Conservation (phyloP, 2,329 filamentous ascomycete genomes). For the Calonectria ilicicola region DNA sequence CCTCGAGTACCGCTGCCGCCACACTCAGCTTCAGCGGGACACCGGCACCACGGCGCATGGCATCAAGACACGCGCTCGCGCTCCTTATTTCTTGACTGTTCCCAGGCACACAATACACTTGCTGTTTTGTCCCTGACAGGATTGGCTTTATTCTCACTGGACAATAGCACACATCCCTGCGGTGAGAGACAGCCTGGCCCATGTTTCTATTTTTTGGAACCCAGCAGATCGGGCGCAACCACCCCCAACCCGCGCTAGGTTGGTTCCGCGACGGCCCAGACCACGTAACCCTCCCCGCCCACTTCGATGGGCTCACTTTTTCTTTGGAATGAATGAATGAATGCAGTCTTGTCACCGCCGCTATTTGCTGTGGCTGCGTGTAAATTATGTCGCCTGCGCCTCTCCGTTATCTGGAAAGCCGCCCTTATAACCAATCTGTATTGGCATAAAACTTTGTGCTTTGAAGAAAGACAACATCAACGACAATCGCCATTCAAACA, state of each 20-base stretch:
- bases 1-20: neutral
- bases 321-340: too few species aligned
- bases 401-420: neutral
- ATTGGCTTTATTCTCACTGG: neutral
- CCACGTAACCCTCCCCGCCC: neutral
- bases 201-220: neutral
- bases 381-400: neutral
- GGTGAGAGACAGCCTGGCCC: neutral
- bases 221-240: slow-evolving; percentile 1
- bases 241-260: neutral
- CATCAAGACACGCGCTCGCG: neutral
- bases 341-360: neutral
- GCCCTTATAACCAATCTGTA: too few species aligned
- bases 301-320: neutral
- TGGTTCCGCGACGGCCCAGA: neutral
- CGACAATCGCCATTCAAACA: neutral
- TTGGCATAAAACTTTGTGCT: neutral
- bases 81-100: neutral
- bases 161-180: neutral
- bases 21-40: neutral
- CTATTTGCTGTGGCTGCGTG: too few species aligned
- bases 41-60: neutral
- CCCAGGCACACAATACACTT: neutral
- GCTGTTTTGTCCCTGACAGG: neutral
- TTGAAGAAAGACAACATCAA: neutral